Conservation (phyloP, 208 protist species). For the Wallacemonas sp. region DNA sequence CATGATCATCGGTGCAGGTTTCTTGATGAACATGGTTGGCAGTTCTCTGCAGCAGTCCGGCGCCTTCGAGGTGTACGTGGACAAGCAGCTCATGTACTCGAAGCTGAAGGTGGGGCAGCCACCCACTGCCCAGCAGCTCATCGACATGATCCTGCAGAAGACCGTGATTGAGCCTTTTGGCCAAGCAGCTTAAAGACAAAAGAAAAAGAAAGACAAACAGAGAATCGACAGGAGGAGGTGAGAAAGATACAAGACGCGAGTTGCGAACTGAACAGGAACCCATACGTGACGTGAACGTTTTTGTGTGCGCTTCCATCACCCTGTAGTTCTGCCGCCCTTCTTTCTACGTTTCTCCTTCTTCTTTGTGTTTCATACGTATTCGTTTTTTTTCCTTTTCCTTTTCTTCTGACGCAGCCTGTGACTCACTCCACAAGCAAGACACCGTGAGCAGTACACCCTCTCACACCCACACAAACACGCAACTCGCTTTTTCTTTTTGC, state of each 20-base stretch:
- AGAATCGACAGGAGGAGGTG: neutral
- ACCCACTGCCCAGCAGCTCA: constrained; percentile 29
- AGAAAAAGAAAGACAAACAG: neutral
- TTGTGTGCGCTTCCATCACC: too few relatives aligned
- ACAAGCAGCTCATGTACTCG: constrained; percentile 62
- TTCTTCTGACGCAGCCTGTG: too few relatives aligned
- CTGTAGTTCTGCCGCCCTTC: too few relatives aligned
- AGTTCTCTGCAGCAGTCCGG: constrained; percentile 45
- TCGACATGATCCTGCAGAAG: constrained; percentile 34
- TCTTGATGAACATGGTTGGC: constrained; percentile 64
- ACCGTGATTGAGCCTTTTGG: constrained; percentile 39
- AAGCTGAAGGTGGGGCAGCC: constrained; percentile 51
- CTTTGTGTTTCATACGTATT: too few relatives aligned
- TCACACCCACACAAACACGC: too few relatives aligned
- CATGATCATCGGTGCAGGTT: constrained; percentile 49
- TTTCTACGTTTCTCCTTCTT: too few relatives aligned
- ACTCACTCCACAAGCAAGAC: too few relatives aligned
- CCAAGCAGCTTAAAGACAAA: neutral
- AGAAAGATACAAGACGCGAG: neutral
- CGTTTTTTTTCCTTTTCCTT: too few relatives aligned
- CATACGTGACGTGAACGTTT: too few relatives aligned
- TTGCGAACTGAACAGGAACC: too few relatives aligned
- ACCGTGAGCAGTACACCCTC: too few relatives aligned
- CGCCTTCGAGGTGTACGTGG: constrained; percentile 75
- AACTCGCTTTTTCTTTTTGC: too few relatives aligned